Conservation (phyloP, 129 eudicot genomes). For the Chrysanthemum lavandulifolium region DNA sequence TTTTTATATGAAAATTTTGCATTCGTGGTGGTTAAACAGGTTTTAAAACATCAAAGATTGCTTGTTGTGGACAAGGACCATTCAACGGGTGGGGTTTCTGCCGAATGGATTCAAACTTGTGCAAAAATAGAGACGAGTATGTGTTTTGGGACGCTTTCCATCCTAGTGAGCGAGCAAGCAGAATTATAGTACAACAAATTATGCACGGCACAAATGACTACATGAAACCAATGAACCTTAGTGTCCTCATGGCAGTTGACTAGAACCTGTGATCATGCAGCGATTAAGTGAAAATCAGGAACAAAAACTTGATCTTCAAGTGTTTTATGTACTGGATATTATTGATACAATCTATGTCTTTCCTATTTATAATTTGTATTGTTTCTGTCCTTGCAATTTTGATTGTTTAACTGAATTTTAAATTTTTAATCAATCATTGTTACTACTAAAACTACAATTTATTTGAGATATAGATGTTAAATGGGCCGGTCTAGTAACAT, state of each 20-base stretch:
- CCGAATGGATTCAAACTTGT: conserved; percentile 32
- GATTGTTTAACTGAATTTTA: background rate
- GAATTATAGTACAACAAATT: conserved; percentile 37
- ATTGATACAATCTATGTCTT: conserved; percentile 2
- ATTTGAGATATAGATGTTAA: background rate
- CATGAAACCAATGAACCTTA: conserved; percentile 54
- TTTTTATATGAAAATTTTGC: background rate
- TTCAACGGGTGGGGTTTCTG: conserved; percentile 34
- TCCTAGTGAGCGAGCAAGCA: conserved; percentile 43
- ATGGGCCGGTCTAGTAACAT: too few species aligned
- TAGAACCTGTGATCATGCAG: conserved; percentile 22
- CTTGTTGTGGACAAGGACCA: conserved; percentile 49
- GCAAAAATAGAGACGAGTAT: conserved; percentile 36
- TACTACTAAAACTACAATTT: background rate
- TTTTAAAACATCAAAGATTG: conserved; percentile 30
- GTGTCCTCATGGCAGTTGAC: conserved; percentile 38
- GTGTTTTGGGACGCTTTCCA: conserved; percentile 56
- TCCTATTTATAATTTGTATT: background rate
- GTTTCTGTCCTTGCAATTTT: background rate
- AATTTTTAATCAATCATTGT: background rate
- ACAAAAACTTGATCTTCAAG: background rate
- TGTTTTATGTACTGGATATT: conserved; percentile 13
- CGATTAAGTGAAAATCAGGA: background rate
- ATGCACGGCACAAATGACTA: conserved; percentile 34
- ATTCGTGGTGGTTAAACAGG: conserved; percentile 16